Conservation (phyloP, 306 rosid genomes). For the Ochetophila trinervis region DNA sequence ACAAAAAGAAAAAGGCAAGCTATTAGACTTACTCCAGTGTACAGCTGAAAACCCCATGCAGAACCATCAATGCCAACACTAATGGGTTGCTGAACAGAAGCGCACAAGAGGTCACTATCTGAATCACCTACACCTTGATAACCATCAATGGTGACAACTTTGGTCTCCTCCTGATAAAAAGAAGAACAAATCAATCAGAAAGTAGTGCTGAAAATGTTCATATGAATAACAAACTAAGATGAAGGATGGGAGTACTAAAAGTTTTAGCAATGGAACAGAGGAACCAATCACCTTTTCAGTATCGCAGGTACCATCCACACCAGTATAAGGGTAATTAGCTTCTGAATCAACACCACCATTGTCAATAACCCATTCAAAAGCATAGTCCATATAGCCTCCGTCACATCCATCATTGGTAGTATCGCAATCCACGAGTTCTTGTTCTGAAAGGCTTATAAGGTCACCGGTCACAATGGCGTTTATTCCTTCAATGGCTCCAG, state of each 20-base stretch:
- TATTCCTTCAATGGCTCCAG: constrained; percentile 76
- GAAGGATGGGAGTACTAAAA: background rate
- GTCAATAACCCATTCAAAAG: constrained; percentile 70
- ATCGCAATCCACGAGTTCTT: constrained; percentile 77
- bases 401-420: constrained; percentile 60
- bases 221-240: constrained; percentile 3
- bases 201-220: background rate
- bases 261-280: no score
- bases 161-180: constrained; percentile 50
- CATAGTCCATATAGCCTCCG: constrained; percentile 76
- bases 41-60: constrained; percentile 62
- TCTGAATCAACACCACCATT: constrained; percentile 79
- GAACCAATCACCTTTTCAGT: constrained; percentile 38
- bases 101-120: constrained; percentile 54
- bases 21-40: constrained; percentile 55
- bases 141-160: constrained; percentile 57
- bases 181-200: background rate
- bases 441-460: constrained; percentile 72
- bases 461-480: constrained; percentile 60
- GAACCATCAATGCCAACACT: constrained; percentile 69
- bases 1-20: background rate
- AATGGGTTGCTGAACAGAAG: constrained; percentile 61
- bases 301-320: constrained; percentile 51
- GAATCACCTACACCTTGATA: constrained; percentile 57
- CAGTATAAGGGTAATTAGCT: constrained; percentile 58